Conservation (phyloP, 192 early-diverging fungal genomes). For the Diversispora epigaea region DNA sequence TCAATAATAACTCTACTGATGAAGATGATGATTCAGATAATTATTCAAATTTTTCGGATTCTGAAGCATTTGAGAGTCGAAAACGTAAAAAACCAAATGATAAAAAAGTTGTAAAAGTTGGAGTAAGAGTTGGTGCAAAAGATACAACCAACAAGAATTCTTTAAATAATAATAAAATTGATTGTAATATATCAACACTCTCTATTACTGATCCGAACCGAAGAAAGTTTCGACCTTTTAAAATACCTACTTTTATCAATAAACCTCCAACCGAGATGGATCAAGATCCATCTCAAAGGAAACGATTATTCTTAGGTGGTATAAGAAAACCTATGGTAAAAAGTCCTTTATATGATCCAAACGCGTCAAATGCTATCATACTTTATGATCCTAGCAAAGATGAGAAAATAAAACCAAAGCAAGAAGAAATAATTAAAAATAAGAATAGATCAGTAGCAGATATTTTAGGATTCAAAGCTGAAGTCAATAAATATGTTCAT, state of each 20-base stretch:
- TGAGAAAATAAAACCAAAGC: constrained; percentile 30
- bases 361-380: constrained; percentile 79
- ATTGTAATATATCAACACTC: too few species aligned
- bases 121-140: too few species aligned
- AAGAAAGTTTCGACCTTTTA: constrained; percentile 32
- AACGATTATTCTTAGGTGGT: constrained; percentile 19
- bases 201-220: neutral
- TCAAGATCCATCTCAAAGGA: neutral
- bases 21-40: neutral
- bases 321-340: constrained; percentile 36
- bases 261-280: constrained; percentile 29
- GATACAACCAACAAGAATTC: neutral
- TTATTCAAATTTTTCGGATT: neutral
- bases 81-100: neutral
- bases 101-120: neutral
- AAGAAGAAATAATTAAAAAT: constrained; percentile 38
- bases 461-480: constrained; percentile 50
- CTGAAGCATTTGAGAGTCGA: neutral
- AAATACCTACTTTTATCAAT: constrained; percentile 43
- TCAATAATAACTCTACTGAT: neutral
- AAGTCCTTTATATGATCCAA: constrained; percentile 80
- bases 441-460: constrained; percentile 54
- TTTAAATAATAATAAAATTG: neutral
- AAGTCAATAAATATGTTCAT: constrained; percentile 54
- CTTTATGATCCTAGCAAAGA: constrained; percentile 72